These are phyloP conservation scores for Chrysoporthe puriensis DNA, from an alignment of 2,329 filamentous ascomycete species.

Conservation along the genomic window DNA sequence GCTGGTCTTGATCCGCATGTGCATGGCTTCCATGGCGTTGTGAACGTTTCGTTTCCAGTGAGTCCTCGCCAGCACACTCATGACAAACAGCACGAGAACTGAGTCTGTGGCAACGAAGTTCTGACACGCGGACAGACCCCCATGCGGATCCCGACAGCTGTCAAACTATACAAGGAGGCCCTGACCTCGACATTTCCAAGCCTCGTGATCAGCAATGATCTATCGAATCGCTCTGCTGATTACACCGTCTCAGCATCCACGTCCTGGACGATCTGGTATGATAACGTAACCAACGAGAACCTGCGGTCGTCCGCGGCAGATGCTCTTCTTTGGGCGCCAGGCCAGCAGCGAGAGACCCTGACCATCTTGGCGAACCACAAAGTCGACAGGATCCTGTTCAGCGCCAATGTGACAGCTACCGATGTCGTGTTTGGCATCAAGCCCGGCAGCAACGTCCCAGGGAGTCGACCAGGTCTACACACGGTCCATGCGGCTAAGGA, in stretches of 20 bases:
- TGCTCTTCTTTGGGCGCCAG: constrained; percentile 24
- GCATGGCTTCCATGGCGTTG: constrained; percentile 27
- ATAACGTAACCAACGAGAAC: constrained; percentile 25
- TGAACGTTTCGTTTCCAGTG: constrained; percentile 35
- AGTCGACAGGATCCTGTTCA: constrained; percentile 25
- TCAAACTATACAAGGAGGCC: constrained; percentile 32
- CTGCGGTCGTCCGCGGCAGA: constrained; percentile 34
- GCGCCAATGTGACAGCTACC: background rate
- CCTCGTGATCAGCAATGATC: constrained; percentile 31
- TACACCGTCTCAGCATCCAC: constrained; percentile 33
- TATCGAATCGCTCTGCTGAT: constrained; percentile 31
- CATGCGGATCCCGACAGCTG: constrained; percentile 32
- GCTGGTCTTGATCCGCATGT: constrained; percentile 21
- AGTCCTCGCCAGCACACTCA: background rate
- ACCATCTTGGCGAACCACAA: constrained; percentile 27
- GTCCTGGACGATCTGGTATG: constrained; percentile 34
- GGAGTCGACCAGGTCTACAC: background rate
- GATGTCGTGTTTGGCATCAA: constrained; percentile 8
- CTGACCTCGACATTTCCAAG: constrained; percentile 31
- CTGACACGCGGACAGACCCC: constrained; percentile 26
- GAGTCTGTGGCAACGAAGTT: background rate
- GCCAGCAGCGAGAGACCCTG: constrained; percentile 16
- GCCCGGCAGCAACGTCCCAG: constrained; percentile 3
- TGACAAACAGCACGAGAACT: background rate
- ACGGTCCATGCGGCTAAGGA: constrained; percentile 14